Evolutionary conservation across 305 asterid species (phyloP).

Genomic region (Fraxinus sp.): DNA sequence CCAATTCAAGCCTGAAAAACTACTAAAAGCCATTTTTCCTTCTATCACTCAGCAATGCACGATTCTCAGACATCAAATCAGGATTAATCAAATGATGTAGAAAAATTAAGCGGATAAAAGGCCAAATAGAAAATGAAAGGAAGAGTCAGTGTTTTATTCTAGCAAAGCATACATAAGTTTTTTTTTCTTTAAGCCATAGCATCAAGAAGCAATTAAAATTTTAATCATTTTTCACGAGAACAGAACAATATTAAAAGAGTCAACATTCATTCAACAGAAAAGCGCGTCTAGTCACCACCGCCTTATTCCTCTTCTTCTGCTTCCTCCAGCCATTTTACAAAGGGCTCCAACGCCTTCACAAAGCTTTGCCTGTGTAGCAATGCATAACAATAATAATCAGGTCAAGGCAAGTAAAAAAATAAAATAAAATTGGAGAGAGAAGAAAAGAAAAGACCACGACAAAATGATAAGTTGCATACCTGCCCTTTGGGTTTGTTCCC

Average conservation of each 20-base stretch:
- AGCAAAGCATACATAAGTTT: background rate
- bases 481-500: slow-evolving; percentile 89
- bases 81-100: background rate
- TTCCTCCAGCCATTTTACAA: slow-evolving; percentile 96
- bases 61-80: background rate
- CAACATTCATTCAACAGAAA: background rate
- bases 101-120: background rate
- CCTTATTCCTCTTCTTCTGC: slow-evolving; percentile 94
- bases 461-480: slow-evolving; percentile 33
- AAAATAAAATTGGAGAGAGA: background rate
- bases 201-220: background rate
- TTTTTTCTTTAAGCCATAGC: background rate
- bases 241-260: background rate
- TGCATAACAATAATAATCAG: background rate
- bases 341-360: slow-evolving; percentile 93
- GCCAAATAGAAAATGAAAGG: background rate
- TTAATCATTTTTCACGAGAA: background rate
- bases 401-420: background rate
- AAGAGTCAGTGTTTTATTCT: background rate
- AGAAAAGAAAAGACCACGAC: background rate
- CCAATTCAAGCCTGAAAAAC: background rate
- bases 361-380: slow-evolving; percentile 70
- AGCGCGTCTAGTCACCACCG: background rate
- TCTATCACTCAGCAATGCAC: background rate
- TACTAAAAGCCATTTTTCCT: background rate